A percentile compares a stretch with the other conserved stretches of the same genome.
Evolutionary conservation across 805 yeast genomes (phyloP).

Genomic region (Lipomyces chichibuensis): DNA sequence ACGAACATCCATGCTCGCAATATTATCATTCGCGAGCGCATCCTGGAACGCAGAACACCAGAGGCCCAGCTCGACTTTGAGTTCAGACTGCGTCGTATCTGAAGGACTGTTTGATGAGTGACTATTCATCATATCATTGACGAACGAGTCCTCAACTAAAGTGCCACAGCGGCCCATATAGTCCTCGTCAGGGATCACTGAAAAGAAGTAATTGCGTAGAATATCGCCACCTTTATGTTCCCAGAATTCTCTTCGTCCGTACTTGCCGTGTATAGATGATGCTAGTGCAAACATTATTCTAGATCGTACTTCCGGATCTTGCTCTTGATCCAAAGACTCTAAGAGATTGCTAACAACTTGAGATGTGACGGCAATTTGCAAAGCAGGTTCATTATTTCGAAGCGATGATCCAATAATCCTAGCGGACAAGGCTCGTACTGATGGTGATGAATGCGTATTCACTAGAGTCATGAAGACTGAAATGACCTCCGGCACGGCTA

Average conservation of each 20-base stretch:
- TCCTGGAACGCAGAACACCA: conserved; percentile 35
- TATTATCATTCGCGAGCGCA: conserved; percentile 19
- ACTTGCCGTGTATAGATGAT: conserved; percentile 34
- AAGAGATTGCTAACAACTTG: conserved; percentile 26
- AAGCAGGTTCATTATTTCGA: conserved; percentile 72
- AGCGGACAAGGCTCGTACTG: conserved; percentile 54
- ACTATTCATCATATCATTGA: conserved; percentile 16
- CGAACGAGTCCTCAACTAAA: conserved; percentile 33
- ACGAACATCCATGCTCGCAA: conserved; percentile 16
- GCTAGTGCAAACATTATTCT: conserved; percentile 39
- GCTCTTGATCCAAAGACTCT: conserved; percentile 28
- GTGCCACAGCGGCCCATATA: conserved; percentile 30
- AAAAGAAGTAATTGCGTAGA: conserved; percentile 25
- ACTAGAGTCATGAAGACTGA: conserved; percentile 31
- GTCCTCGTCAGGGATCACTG: conserved; percentile 19
- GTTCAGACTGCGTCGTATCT: neutral
- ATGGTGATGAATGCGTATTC: conserved; percentile 29
- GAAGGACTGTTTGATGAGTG: conserved; percentile 1
- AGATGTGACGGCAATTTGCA: conserved; percentile 38
- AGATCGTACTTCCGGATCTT: conserved; percentile 22
- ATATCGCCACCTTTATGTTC: conserved; percentile 27
- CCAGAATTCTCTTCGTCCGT: conserved; percentile 33
- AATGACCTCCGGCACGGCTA: conserved; percentile 44
- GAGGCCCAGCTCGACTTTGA: conserved; percentile 24
- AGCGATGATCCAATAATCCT: conserved; percentile 68